phyloP scores from a whole-genome alignment of 148 eudicot species.

The Rhododendron molle region DNA sequence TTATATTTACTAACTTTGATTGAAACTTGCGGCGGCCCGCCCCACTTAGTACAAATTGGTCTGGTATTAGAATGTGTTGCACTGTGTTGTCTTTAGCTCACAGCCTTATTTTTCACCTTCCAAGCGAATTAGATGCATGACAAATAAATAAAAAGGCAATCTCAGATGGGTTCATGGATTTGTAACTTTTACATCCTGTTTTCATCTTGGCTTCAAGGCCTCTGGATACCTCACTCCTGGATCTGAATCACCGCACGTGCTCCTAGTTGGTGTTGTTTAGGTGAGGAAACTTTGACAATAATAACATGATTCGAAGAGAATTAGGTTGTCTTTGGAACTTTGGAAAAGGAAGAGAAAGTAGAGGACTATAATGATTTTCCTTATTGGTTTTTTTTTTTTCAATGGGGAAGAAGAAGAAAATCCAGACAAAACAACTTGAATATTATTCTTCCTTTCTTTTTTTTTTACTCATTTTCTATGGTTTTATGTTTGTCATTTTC shows the following conservation, averaged over 20 bases:
- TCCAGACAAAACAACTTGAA: neutral
- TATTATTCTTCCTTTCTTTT: too few relatives aligned
- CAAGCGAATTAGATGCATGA: too few relatives aligned
- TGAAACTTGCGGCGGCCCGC: neutral
- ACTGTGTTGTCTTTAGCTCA: neutral
- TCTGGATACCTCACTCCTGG: neutral
- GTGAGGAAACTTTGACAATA: neutral
- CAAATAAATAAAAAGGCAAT: neutral
- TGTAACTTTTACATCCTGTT: neutral
- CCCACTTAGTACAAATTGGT: neutral
- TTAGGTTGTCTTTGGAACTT: neutral
- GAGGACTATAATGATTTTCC: neutral
- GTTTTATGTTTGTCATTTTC: too few relatives aligned
- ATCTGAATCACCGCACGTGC: neutral
- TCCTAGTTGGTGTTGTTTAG: neutral
- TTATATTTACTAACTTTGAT: neutral
- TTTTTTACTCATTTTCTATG: neutral
- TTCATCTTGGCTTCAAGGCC: neutral
- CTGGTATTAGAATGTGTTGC: neutral
- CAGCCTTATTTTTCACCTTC: neutral
- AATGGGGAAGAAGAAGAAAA: neutral
- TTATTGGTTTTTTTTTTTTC: neutral
- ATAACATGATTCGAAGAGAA: neutral
- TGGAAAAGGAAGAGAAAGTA: neutral
- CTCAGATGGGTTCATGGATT: neutral